phyloP scores from a whole-genome alignment of 306 rosid genomes.

The Quercus aquifolioides region DNA sequence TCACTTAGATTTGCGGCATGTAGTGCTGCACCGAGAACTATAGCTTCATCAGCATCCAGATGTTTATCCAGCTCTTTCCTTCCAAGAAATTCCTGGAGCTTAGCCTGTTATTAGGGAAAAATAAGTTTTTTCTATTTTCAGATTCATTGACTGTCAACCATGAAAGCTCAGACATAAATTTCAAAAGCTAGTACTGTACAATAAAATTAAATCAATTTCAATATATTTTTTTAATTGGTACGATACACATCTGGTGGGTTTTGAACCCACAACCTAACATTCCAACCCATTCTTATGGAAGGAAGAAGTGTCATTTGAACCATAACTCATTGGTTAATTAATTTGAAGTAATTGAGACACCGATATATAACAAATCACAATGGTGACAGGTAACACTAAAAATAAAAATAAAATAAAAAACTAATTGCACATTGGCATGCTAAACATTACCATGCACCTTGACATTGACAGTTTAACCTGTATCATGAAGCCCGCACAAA shows the following conservation, averaged over 20 bases:
- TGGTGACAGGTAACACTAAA: background rate
- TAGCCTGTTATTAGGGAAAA: slow-evolving; percentile 52
- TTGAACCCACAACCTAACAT: too few species aligned
- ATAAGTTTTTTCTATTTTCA: background rate
- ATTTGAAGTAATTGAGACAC: background rate
- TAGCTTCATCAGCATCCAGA: slow-evolving; percentile 98
- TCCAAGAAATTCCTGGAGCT: slow-evolving; percentile 92
- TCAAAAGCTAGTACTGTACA: background rate
- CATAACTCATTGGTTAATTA: too few species aligned
- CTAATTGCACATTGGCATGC: background rate
- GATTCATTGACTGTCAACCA: background rate
- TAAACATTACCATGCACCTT: background rate
- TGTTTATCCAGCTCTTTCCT: slow-evolving; percentile 89
- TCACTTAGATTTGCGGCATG: slow-evolving; percentile 97
- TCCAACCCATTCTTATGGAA: too few species aligned
- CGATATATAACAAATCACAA: background rate
- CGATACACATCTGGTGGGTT: too few species aligned
- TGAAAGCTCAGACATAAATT: background rate
- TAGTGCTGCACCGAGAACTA: slow-evolving; percentile 85
- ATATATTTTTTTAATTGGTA: too few species aligned
- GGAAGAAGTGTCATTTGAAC: too few species aligned
- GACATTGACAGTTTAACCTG: background rate
- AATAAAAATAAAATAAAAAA: too few species aligned
- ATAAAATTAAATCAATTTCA: background rate
- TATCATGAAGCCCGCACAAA: background rate